A percentile compares a stretch with the other conserved stretches of the same genome.
phyloP scores from a whole-genome alignment of 495 filamentous ascomycete species.

The Penicillium parvum region DNA sequence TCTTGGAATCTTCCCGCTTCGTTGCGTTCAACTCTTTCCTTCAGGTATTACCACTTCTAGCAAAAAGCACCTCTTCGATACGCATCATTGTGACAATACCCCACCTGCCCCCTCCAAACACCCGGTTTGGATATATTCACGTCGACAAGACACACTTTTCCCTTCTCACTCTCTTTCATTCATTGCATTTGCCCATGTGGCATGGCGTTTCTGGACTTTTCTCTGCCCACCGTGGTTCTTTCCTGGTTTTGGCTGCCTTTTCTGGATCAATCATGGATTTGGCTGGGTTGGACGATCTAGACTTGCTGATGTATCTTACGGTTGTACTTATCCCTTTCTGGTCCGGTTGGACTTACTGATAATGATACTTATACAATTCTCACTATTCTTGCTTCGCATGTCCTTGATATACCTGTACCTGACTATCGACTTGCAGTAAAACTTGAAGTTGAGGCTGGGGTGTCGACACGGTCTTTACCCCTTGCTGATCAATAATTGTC shows the following conservation, averaged over 20 bases:
- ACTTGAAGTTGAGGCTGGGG: too few relatives aligned
- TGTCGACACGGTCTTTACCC: too few relatives aligned
- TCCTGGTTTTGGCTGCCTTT: not conserved
- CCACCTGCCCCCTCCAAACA: constrained; percentile 6
- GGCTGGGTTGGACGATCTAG: constrained; percentile 6
- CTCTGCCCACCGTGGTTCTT: not conserved
- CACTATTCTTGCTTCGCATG: too few relatives aligned
- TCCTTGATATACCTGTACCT: too few relatives aligned
- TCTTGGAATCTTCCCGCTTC: not conserved
- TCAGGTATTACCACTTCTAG: constrained; percentile 8
- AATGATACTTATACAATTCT: constrained; percentile 5
- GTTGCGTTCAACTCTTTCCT: not conserved
- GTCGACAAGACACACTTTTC: constrained; percentile 1
- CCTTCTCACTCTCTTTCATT: constrained; percentile 10
- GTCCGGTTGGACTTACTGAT: constrained; percentile 8
- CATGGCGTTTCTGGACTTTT: constrained; percentile 11
- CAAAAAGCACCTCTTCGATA: constrained; percentile 24
- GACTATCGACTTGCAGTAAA: too few relatives aligned
- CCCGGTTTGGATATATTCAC: too few relatives aligned
- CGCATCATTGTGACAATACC: constrained; percentile 22
- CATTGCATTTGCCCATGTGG: constrained; percentile 9
- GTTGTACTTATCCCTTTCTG: constrained; percentile 15
- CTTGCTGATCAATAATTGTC: too few relatives aligned
- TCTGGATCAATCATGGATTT: not conserved
- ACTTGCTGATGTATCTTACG: constrained; percentile 7